These are phyloP conservation scores for Cladophialophora psammophila DNA, from an alignment of 2,329 filamentous ascomycete genomes.

Conservation along the genomic window DNA sequence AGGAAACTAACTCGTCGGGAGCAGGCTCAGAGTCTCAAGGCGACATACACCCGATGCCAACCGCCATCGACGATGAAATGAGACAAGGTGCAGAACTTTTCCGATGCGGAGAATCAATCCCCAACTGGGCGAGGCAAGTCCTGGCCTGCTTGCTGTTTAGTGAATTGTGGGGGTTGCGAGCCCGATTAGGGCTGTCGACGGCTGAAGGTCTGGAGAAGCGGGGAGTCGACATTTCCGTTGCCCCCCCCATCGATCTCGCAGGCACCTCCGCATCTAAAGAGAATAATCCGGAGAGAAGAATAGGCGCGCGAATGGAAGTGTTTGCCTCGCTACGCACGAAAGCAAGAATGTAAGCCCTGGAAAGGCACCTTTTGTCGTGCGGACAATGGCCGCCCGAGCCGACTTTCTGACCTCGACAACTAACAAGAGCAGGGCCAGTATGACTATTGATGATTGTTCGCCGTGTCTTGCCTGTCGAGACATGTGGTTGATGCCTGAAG, in stretches of 20 bases:
- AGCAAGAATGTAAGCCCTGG: not conserved
- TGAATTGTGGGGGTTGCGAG: not conserved
- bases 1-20: not conserved
- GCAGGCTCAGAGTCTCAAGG: not conserved
- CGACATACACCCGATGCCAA: not conserved
- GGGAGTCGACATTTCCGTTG: not conserved
- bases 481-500: not conserved
- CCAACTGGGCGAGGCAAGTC: not conserved
- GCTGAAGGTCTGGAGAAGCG: not conserved
- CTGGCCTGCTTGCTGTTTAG: not conserved
- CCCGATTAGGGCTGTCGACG: not conserved
- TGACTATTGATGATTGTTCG: not conserved
- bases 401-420: conserved; percentile 4
- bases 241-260: not conserved
- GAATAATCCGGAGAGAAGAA: conserved; percentile 18
- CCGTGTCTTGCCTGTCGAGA: not conserved
- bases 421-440: not conserved
- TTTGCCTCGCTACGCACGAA: not conserved
- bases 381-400: conserved; percentile 8
- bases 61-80: not conserved
- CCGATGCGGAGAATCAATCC: conserved; percentile 2
- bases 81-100: not conserved
- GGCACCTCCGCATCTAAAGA: conserved; percentile 3
- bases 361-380: conserved; percentile 1
- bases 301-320: conserved; percentile 7